Conservation (phyloP, 257 asterid genomes). For the Rubia yunnanensis region DNA sequence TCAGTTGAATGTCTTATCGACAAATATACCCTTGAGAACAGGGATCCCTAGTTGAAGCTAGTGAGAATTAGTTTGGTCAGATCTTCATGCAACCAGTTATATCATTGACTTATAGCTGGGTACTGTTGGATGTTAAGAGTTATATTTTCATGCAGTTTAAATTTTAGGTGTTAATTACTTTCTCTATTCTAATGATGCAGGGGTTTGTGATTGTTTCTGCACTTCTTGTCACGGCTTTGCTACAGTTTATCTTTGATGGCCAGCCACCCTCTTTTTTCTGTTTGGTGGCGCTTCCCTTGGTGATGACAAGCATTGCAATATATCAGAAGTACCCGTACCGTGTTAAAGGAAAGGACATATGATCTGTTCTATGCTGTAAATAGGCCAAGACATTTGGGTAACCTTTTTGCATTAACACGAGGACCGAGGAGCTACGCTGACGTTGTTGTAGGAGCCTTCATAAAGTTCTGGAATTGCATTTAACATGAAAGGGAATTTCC, state of each 20-base stretch:
- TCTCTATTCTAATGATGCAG: conserved; percentile 28
- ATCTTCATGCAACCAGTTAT: neutral
- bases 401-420: neutral
- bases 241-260: conserved; percentile 77
- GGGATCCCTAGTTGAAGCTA: neutral
- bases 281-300: conserved; percentile 81
- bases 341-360: conserved; percentile 47
- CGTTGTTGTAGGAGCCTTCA: conserved; percentile 4
- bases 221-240: conserved; percentile 80
- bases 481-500: neutral
- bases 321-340: conserved; percentile 88
- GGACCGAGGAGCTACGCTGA: neutral
- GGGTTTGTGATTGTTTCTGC: conserved; percentile 96
- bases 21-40: neutral
- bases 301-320: conserved; percentile 59
- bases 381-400: neutral
- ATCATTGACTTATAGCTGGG: neutral
- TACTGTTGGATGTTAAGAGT: too few species aligned
- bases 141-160: neutral
- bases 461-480: neutral
- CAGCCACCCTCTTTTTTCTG: conserved; percentile 78
- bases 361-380: neutral
- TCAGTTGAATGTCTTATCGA: neutral
- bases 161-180: neutral
- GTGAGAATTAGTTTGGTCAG: neutral